Evolutionary conservation across 1,284 basidiomycete species (phyloP).

Genomic region (Ustilago curta): DNA sequence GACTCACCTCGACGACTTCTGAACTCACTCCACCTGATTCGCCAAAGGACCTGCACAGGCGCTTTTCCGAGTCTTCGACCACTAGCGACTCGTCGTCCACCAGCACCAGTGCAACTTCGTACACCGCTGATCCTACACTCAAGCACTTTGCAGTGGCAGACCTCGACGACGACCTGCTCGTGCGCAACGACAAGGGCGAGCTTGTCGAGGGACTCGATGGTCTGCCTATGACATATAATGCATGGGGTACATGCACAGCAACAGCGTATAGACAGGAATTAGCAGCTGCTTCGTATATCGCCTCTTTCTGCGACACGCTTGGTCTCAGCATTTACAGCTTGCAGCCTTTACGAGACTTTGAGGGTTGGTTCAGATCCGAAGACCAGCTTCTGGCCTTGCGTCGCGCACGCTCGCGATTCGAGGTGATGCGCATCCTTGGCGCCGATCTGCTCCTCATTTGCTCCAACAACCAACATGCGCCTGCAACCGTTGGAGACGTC

Average conservation of each 20-base stretch:
- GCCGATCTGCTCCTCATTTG: slow-evolving; percentile 61
- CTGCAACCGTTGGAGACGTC: slow-evolving; percentile 55
- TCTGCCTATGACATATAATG: slow-evolving; percentile 53
- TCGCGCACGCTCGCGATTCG: slow-evolving; percentile 48
- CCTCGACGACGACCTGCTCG: slow-evolving; percentile 66
- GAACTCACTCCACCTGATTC: slow-evolving; percentile 50
- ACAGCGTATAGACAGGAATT: slow-evolving; percentile 39
- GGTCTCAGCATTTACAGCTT: slow-evolving; percentile 66
- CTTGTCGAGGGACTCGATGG: slow-evolving; percentile 71
- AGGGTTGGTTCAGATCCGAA: slow-evolving; percentile 58
- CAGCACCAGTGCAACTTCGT: slow-evolving; percentile 20
- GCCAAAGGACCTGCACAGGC: slow-evolving; percentile 34
- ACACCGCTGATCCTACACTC: slow-evolving; percentile 20
- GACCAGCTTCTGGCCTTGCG: slow-evolving; percentile 37
- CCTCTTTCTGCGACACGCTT: slow-evolving; percentile 45
- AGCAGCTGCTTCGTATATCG: slow-evolving; percentile 64
- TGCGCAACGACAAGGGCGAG: slow-evolving; percentile 74
- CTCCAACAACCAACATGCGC: slow-evolving; percentile 59
- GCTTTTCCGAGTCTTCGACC: slow-evolving; percentile 16
- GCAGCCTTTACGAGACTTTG: slow-evolving; percentile 70
- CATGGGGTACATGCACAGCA: slow-evolving; percentile 47
- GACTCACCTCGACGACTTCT: background rate
- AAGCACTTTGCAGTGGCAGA: slow-evolving; percentile 10
- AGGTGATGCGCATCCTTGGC: slow-evolving; percentile 58
- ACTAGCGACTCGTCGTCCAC: slow-evolving; percentile 15